Evolutionary conservation across 495 filamentous ascomycete genomes (phyloP).

Genomic region (Amphirosellinia nigrospora): DNA sequence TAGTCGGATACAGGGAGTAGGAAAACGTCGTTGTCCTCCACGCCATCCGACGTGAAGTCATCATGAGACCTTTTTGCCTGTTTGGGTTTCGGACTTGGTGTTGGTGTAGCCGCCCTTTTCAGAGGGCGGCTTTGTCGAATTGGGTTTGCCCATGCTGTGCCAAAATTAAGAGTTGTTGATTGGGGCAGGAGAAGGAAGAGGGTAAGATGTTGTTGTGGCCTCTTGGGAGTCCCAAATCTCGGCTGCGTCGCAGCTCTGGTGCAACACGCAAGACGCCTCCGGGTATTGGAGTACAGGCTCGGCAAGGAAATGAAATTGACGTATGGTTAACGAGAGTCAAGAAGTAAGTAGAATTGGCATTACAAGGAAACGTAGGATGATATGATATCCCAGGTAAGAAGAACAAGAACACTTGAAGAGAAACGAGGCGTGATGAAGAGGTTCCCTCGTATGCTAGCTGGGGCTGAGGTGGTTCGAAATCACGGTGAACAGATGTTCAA

Average conservation of each 20-base stretch:
- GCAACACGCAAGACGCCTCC: slow-evolving; percentile 4
- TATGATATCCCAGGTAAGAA: slow-evolving; percentile 25
- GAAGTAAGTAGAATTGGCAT: slow-evolving; percentile 48
- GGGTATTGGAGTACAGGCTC: slow-evolving; percentile 17
- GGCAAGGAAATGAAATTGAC: slow-evolving; percentile 30
- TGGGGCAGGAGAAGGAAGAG: slow-evolving; percentile 2
- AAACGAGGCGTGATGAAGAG: slow-evolving; percentile 47
- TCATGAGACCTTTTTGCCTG: slow-evolving; percentile 40
- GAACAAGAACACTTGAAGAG: slow-evolving; percentile 41
- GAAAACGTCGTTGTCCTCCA: slow-evolving; percentile 73
- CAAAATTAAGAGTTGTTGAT: not conserved
- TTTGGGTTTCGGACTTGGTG: slow-evolving; percentile 41
- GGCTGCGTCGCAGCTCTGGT: not conserved
- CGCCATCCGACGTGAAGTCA: slow-evolving; percentile 70
- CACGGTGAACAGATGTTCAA: slow-evolving; percentile 7
- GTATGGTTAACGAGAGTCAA: slow-evolving; percentile 54
- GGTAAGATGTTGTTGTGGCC: slow-evolving; percentile 32
- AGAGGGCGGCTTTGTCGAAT: slow-evolving; percentile 48
- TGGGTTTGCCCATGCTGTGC: slow-evolving; percentile 49
- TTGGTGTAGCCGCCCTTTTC: slow-evolving; percentile 35
- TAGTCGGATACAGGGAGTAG: slow-evolving; percentile 82
- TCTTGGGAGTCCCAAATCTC: slow-evolving; percentile 17
- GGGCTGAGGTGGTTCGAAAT: slow-evolving; percentile 13
- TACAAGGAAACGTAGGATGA: slow-evolving; percentile 48
- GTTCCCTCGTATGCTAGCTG: slow-evolving; percentile 4